These are phyloP conservation scores for Yamadazyma membranifaciens DNA, from an alignment of 1,139 yeast genomes.

Conservation along the genomic window DNA sequence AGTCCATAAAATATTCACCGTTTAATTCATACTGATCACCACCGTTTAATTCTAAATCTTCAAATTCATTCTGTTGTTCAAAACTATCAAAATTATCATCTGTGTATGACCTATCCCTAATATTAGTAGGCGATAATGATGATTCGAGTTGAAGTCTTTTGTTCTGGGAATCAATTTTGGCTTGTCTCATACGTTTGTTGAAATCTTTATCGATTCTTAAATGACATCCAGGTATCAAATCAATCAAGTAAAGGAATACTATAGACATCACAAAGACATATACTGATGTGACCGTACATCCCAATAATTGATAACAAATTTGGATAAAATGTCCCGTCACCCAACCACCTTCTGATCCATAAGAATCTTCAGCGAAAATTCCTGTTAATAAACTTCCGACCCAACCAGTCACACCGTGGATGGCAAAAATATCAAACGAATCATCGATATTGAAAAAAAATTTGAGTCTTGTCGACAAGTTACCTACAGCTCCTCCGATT, in stretches of 20 bases:
- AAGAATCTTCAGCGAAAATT: conserved; percentile 35
- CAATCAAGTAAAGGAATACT: conserved; percentile 40
- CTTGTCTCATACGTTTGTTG: conserved; percentile 31
- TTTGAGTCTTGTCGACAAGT: conserved; percentile 42
- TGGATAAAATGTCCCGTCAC: conserved; percentile 47
- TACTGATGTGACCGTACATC: conserved; percentile 38
- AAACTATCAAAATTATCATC: not conserved
- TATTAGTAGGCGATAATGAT: conserved; percentile 18
- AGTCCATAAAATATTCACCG: conserved; percentile 52
- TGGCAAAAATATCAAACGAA: conserved; percentile 46
- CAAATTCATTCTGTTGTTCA: conserved; percentile 14
- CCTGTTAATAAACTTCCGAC: conserved; percentile 45
- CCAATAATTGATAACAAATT: conserved; percentile 47
- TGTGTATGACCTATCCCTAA: not conserved
- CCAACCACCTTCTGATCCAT: conserved; percentile 47
- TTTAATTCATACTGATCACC: conserved; percentile 50
- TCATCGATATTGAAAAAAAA: conserved; percentile 42
- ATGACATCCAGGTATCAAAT: conserved; percentile 46
- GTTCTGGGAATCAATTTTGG: conserved; percentile 6
- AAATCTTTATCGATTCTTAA: conserved; percentile 45
- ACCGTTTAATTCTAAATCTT: conserved; percentile 45
- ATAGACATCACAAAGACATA: conserved; percentile 39
- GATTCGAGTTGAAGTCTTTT: conserved; percentile 18
- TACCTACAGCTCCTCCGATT: conserved; percentile 36
- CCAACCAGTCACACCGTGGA: conserved; percentile 46